Conservation (phyloP, 192 early-diverging fungal genomes). For the Pecoramyces ruminantium region DNA sequence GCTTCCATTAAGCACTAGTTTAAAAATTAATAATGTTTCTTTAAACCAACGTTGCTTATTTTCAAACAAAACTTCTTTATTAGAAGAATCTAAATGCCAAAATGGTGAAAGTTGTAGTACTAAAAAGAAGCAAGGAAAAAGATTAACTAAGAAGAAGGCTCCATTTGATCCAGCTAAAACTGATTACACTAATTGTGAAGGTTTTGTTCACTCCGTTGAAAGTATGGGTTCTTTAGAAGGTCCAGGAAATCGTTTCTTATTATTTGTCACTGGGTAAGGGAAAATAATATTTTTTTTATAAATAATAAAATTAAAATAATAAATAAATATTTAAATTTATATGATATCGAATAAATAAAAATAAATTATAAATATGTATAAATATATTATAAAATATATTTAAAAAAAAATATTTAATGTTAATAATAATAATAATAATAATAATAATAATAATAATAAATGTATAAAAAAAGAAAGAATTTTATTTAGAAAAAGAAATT, state of each 20-base stretch:
- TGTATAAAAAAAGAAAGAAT: too few relatives aligned
- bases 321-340: too few relatives aligned
- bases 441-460: too few relatives aligned
- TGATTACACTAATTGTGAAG: constrained; percentile 2
- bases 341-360: too few relatives aligned
- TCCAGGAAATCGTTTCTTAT: constrained; percentile 7
- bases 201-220: constrained; percentile 10
- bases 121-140: not conserved
- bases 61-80: not conserved
- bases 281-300: too few relatives aligned
- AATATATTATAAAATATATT: too few relatives aligned
- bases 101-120: not conserved
- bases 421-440: too few relatives aligned
- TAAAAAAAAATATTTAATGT: too few relatives aligned
- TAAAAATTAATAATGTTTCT: not conserved
- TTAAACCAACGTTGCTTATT: not conserved
- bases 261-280: constrained; percentile 3
- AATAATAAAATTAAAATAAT: too few relatives aligned
- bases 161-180: not conserved
- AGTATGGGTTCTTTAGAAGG: constrained; percentile 7
- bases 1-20: not conserved
- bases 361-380: too few relatives aligned
- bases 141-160: not conserved
- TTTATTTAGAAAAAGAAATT: too few relatives aligned
- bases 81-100: not conserved